phyloP scores from a whole-genome alignment of 129 eudicot species.

The Silybum marianum region DNA sequence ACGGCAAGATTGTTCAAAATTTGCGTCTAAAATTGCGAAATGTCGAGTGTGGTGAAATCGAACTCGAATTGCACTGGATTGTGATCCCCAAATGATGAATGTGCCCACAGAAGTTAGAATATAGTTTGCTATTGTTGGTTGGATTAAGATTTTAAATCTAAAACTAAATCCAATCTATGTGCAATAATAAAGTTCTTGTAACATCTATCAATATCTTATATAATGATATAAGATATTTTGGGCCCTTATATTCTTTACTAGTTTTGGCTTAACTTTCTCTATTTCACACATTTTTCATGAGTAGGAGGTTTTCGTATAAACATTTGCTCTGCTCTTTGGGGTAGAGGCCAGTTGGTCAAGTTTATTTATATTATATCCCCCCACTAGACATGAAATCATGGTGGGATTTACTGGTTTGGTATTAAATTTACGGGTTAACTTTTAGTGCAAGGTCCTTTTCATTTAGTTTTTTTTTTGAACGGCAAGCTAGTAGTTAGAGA shows the following conservation, averaged over 20 bases:
- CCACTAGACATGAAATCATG: not conserved
- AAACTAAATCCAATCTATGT: not conserved
- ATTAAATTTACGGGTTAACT: not conserved
- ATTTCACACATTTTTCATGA: not conserved
- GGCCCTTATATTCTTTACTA: not conserved
- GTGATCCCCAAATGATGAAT: conserved; percentile 38
- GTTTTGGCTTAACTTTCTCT: not conserved
- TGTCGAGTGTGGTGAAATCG: conserved; percentile 63
- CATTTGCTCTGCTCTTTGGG: not conserved
- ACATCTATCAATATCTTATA: not conserved
- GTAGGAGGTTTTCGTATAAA: not conserved
- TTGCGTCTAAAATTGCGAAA: conserved; percentile 49
- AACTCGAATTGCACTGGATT: conserved; percentile 60
- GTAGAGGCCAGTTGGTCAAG: not conserved
- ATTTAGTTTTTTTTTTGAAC: too few species aligned
- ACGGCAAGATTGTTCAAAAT: conserved; percentile 41
- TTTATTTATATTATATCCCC: not conserved
- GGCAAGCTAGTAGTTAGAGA: too few species aligned
- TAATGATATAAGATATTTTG: not conserved
- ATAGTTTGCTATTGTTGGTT: conserved; percentile 28
- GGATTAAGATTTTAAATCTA: conserved; percentile 10
- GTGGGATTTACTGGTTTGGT: not conserved
- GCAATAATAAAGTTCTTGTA: not conserved
- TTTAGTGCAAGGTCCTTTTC: not conserved
- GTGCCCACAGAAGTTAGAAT: conserved; percentile 25